Conservation (phyloP, 2,329 filamentous ascomycete genomes). For the Arthrobotrys sinensis region DNA sequence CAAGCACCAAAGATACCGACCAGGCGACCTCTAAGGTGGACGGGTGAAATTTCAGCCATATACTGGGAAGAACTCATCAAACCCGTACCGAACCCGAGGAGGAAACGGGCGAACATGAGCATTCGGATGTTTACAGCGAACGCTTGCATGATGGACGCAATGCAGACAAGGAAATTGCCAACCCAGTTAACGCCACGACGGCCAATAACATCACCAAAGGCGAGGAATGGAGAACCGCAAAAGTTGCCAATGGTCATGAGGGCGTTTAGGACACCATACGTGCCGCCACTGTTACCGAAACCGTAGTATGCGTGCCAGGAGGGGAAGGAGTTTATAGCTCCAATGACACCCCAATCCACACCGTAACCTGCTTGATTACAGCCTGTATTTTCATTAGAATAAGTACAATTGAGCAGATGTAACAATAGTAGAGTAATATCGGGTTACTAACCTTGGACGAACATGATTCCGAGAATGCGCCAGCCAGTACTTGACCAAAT, state of each 20-base stretch:
- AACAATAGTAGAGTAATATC: background rate
- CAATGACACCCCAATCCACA: conserved; percentile 71
- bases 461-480: conserved; percentile 69
- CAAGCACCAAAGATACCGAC: conserved; percentile 71
- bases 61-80: conserved; percentile 68
- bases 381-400: conserved; percentile 67
- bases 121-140: conserved; percentile 63
- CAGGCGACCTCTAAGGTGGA: conserved; percentile 68
- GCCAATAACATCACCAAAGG: conserved; percentile 71
- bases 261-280: conserved; percentile 69
- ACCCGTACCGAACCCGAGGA: conserved; percentile 67
- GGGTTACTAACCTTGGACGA: conserved; percentile 58
- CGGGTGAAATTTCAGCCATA: conserved; percentile 66
- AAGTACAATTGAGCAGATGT: conserved; percentile 53
- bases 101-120: conserved; percentile 68
- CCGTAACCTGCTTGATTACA: conserved; percentile 71
- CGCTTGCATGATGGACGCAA: conserved; percentile 68
- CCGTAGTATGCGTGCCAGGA: conserved; percentile 70
- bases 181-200: conserved; percentile 71
- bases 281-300: conserved; percentile 68
- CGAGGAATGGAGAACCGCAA: conserved; percentile 71
- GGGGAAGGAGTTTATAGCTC: conserved; percentile 69
- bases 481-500: conserved; percentile 69
- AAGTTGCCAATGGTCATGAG: conserved; percentile 71
- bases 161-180: conserved; percentile 70